These are phyloP conservation scores for Ganoderma multipileum DNA, from an alignment of 1,284 basidiomycete species.

Conservation along the genomic window DNA sequence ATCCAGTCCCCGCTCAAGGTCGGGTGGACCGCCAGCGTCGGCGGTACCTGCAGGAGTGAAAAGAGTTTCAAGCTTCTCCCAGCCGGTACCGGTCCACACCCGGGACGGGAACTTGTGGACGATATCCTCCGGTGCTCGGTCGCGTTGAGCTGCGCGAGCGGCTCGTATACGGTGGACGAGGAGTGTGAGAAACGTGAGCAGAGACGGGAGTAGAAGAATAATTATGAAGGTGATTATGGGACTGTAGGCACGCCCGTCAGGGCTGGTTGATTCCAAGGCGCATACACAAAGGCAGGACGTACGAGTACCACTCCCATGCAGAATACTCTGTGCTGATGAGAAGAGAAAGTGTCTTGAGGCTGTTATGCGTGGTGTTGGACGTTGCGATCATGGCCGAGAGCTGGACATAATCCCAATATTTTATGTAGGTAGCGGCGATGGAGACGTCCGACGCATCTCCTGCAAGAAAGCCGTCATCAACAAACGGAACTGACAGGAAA, in stretches of 20 bases:
- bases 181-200: slow-evolving; percentile 82
- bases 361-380: slow-evolving; percentile 80
- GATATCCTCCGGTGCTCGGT: slow-evolving; percentile 81
- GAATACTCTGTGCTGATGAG: slow-evolving; percentile 80
- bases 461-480: slow-evolving; percentile 37
- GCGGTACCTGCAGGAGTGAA: slow-evolving; percentile 39
- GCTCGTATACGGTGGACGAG: slow-evolving; percentile 81
- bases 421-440: slow-evolving; percentile 79
- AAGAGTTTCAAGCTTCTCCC: slow-evolving; percentile 70
- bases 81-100: slow-evolving; percentile 79
- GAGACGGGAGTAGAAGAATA: slow-evolving; percentile 82
- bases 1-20: slow-evolving; percentile 40
- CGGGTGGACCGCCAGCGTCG: slow-evolving; percentile 34
- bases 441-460: slow-evolving; percentile 77
- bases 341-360: slow-evolving; percentile 74
- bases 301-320: slow-evolving; percentile 89
- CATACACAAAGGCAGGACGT: slow-evolving; percentile 41
- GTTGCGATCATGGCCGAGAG: slow-evolving; percentile 64
- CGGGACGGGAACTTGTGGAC: slow-evolving; percentile 80
- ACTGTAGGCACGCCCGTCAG: slow-evolving; percentile 43
- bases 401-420: slow-evolving; percentile 70
- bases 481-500: slow-evolving; percentile 17
- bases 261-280: too few species aligned
- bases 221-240: slow-evolving; percentile 82
- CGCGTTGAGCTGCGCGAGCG: slow-evolving; percentile 76